Evolutionary conservation across 305 asterid genomes (phyloP), one percentile per base, ranked within the genome.

Genomic region (Petunia hybrid): DNA sequence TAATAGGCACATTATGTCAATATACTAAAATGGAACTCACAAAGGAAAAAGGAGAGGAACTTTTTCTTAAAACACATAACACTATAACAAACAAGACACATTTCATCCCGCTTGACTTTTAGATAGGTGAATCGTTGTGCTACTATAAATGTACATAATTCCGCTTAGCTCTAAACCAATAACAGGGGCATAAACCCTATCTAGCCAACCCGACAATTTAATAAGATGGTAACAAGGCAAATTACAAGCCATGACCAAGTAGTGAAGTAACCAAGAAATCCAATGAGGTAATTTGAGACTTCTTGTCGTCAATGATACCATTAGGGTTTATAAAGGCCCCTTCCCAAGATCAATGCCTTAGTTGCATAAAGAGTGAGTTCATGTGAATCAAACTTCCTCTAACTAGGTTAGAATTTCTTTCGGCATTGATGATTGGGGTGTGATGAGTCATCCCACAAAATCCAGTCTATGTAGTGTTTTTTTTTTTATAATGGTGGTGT

Each of bases 151-250:
- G 40, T 16, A 68, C 36, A 43, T 8, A 68, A 16, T 42, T 69
- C 22, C 9, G 16, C 9, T 8, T 8, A 43, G 57, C 31, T 43
- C 41, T 69, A 69, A 39, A 39, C 76, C 76, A 69, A 8, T 56
- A 22, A 14, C 76, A 22, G 22, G 1, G 1, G 38, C 41, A 69
- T 69, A 69, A 69, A 43, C 76, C 76, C 57, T 16, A 4, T 43
- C 76, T 16, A 69, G 22, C 76, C 76, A 69, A 69, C 76, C 76
- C 76, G 22, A 16, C 22, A 8, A 3, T 43, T 16, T 22, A 69
- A 69, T 43, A 43, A 59, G 76, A 69, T 69, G 8, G 76, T 67
- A 67, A 41, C 41, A 43, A 8, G 41, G 57, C 43, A 69, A n/a
- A 57, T 4, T 69, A 39, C 76, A 69, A 43, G 56, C 45, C 57